phyloP scores from a whole-genome alignment of 2,329 filamentous ascomycete species.

The Coniochaeta sp. region DNA sequence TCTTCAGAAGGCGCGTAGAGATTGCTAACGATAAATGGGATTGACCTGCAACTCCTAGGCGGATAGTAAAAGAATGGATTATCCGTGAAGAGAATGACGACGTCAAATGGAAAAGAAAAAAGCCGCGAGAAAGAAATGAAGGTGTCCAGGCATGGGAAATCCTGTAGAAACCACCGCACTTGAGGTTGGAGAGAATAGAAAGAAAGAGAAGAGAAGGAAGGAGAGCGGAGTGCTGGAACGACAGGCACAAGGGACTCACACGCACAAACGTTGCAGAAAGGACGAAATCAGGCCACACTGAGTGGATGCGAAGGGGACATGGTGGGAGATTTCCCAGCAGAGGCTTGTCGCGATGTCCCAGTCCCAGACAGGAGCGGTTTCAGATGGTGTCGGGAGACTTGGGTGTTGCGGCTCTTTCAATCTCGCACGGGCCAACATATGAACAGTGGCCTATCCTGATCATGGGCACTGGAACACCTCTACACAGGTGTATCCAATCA shows the following conservation, averaged over 20 bases:
- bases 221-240: neutral
- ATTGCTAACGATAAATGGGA: slow-evolving; percentile 9
- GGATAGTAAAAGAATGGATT: slow-evolving; percentile 13
- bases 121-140: neutral
- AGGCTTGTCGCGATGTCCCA: slow-evolving; percentile 10
- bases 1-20: slow-evolving; percentile 14
- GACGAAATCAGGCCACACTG: neutral
- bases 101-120: neutral
- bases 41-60: slow-evolving; percentile 17
- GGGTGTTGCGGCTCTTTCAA: slow-evolving; percentile 6
- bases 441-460: neutral
- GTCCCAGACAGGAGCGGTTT: slow-evolving; percentile 19
- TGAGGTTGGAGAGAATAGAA: neutral
- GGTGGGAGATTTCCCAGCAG: neutral
- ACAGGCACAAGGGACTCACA: slow-evolving; percentile 1
- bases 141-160: neutral
- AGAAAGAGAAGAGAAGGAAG: neutral
- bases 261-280: neutral
- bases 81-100: slow-evolving; percentile 12
- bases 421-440: neutral
- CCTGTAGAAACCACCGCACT: neutral
- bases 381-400: slow-evolving; percentile 19
- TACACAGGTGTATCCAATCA: neutral
- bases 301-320: neutral
- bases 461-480: neutral